These are phyloP conservation scores for Podila clonocystis DNA, from an alignment of 192 early-diverging fungal genomes.

Conservation along the genomic window DNA sequence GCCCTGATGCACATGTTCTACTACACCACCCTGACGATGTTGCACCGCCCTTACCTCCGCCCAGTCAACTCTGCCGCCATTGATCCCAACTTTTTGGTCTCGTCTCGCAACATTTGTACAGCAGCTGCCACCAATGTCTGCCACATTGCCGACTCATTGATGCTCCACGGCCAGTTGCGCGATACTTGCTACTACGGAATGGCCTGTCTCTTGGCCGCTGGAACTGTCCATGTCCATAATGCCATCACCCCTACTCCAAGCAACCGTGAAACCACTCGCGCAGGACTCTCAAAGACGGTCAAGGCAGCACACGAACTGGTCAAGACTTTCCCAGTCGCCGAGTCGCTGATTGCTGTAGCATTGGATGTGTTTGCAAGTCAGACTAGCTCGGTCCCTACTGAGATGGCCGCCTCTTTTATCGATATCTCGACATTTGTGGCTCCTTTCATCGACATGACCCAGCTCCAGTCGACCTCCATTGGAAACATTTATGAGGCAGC, in stretches of 20 bases:
- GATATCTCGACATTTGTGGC: conserved; percentile 51
- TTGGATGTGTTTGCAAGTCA: conserved; percentile 49
- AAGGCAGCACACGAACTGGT: conserved; percentile 50
- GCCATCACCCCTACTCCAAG: conserved; percentile 49
- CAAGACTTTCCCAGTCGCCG: conserved; percentile 51
- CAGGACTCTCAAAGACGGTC: conserved; percentile 49
- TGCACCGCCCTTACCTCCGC: conserved; percentile 65
- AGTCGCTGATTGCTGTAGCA: conserved; percentile 46
- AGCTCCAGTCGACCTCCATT: conserved; percentile 39
- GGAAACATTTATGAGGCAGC: conserved; percentile 51
- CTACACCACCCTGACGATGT: conserved; percentile 62
- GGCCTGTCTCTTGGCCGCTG: conserved; percentile 52
- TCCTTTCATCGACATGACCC: conserved; percentile 45
- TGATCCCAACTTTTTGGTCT: conserved; percentile 49
- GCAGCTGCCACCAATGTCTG: conserved; percentile 53
- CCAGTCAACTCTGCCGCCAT: conserved; percentile 45
- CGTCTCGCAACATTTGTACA: conserved; percentile 52
- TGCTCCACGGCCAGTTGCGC: conserved; percentile 39
- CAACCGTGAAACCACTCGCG: conserved; percentile 47
- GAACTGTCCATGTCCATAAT: conserved; percentile 55
- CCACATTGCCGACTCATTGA: conserved; percentile 52
- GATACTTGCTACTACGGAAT: conserved; percentile 48
- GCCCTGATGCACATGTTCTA: conserved; percentile 62
- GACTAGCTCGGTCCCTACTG: conserved; percentile 43
- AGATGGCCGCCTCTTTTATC: conserved; percentile 50